phyloP scores from a whole-genome alignment of 2,329 filamentous ascomycete species.

The Phialophora verrucosa region DNA sequence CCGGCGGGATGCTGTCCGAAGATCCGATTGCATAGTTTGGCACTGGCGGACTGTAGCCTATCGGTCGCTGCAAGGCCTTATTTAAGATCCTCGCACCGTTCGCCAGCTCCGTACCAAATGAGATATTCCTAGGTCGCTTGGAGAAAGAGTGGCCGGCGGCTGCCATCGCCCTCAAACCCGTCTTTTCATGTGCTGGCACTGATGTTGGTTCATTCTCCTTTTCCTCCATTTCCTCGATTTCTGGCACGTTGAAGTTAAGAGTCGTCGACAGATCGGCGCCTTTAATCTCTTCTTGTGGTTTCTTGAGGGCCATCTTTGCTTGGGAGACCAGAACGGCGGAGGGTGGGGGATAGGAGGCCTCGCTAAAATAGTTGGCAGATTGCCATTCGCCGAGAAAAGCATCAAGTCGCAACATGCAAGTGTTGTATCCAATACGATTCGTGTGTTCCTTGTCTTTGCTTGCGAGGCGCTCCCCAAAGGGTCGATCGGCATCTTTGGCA shows the following conservation, averaged over 20 bases:
- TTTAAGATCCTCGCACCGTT: slow-evolving; percentile 31
- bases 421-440: slow-evolving; percentile 33
- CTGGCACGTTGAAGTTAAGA: slow-evolving; percentile 34
- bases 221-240: slow-evolving; percentile 41
- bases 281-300: slow-evolving; percentile 70
- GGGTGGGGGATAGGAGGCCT: slow-evolving; percentile 85
- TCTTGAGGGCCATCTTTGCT: slow-evolving; percentile 85
- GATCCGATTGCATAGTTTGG: slow-evolving; percentile 83
- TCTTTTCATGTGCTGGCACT: slow-evolving; percentile 42
- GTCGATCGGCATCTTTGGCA: slow-evolving; percentile 8
- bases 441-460: slow-evolving; percentile 25
- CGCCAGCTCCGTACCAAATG: slow-evolving; percentile 35
- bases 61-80: slow-evolving; percentile 25
- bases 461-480: slow-evolving; percentile 11
- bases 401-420: slow-evolving; percentile 71
- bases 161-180: slow-evolving; percentile 38
- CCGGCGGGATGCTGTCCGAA: slow-evolving; percentile 80
- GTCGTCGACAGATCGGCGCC: slow-evolving; percentile 37
- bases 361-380: slow-evolving; percentile 88
- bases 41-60: slow-evolving; percentile 73
- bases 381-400: slow-evolving; percentile 96
- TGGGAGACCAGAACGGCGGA: slow-evolving; percentile 85
- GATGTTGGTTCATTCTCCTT: slow-evolving; percentile 42
- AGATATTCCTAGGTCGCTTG: slow-evolving; percentile 35
- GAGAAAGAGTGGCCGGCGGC: slow-evolving; percentile 37